Base-by-base conservation (phyloP, 495 filamentous ascomycete species). In the Bryoglossum gracile region DNA sequence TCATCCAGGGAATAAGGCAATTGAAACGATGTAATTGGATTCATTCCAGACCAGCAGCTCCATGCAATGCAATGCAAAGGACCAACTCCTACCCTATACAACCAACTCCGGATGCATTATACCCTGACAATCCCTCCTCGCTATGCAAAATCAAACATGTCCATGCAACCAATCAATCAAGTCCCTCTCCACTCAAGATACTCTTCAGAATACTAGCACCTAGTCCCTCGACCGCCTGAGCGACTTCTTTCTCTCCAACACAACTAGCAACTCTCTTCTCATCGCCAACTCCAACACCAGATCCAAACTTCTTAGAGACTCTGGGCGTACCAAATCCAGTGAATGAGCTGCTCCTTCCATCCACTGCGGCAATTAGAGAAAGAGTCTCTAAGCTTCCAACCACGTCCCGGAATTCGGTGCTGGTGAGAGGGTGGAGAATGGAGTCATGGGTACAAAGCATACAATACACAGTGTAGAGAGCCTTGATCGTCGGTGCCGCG, bases 381-480 rank as follows among this genome's bases (percentile, higher is more conserved):
- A 94, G 65, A 0, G 87, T 88, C 65, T 97, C 92, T 23, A 98
- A 67, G 39, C 84, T 89, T 8, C 82, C 79, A n/a, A 98, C 69
- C 3, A 99, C 89, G 63, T 97, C 94, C 38, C 89, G 77, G 62
- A 99, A 97, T 63, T 99, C 92, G 2, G 85, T 90, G 22, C 73
- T 78, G 3, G 86, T 89, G 2, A 99, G 71, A 5, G 92, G 85
- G 55, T 95, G 88, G 0, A 99, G 72, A 1, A 92, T 70, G 24
- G 86, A 81, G 50, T 97, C 89, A 25, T 77, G 78, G 44, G 76
- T 90, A 64, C 94, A 99, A 8, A 94, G 68, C 19, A 69, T 67
- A 37, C 74, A 78, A 60, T 99, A 99, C 0, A 81, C 76, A 22
- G 84, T 83, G 59, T 84, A 95, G 4, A 95, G 68, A 35, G 78